Percentiles rank a stretch among this genome's conserved stretches.
Conservation (phyloP, 1,139 yeast genomes). For the Meyerozyma athensensis region DNA sequence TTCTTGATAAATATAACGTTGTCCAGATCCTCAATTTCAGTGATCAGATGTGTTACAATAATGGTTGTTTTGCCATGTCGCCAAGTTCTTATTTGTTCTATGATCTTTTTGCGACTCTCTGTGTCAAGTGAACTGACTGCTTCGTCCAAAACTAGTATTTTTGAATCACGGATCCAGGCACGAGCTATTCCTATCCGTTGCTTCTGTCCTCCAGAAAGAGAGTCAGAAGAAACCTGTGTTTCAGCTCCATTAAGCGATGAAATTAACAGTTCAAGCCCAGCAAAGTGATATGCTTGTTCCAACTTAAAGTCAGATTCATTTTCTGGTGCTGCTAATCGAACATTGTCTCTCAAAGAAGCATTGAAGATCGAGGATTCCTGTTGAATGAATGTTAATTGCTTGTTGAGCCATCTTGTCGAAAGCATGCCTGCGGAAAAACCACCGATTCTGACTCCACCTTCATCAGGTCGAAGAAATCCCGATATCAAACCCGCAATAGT, state of each 20-base stretch:
- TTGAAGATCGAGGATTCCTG: slow-evolving; percentile 67
- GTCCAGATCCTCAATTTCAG: slow-evolving; percentile 52
- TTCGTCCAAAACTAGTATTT: slow-evolving; percentile 79
- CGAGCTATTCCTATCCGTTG: slow-evolving; percentile 83
- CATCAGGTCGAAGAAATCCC: slow-evolving; percentile 46
- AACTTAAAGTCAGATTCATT: slow-evolving; percentile 24
- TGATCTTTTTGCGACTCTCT: slow-evolving; percentile 37
- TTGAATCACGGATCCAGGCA: slow-evolving; percentile 67
- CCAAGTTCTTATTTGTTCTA: slow-evolving; percentile 52
- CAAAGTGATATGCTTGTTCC: slow-evolving; percentile 46
- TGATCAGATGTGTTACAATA: slow-evolving; percentile 71
- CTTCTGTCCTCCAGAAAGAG: slow-evolving; percentile 88
- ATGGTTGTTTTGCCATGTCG: slow-evolving; percentile 71
- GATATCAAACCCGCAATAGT: slow-evolving; percentile 64
- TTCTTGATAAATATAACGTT: slow-evolving; percentile 51
- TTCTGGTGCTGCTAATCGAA: slow-evolving; percentile 41
- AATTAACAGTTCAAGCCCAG: slow-evolving; percentile 47
- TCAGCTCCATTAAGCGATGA: slow-evolving; percentile 51
- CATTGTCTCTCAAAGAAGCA: slow-evolving; percentile 58
- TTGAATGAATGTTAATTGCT: slow-evolving; percentile 66
- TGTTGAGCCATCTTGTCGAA: slow-evolving; percentile 49
- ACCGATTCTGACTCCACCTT: slow-evolving; percentile 28
- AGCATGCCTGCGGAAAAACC: slow-evolving; percentile 50
- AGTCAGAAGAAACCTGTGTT: slow-evolving; percentile 44
- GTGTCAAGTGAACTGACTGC: slow-evolving; percentile 76